Base-by-base conservation (phyloP, 169 alveolate species). In the Besnoitia besnoiti region DNA sequence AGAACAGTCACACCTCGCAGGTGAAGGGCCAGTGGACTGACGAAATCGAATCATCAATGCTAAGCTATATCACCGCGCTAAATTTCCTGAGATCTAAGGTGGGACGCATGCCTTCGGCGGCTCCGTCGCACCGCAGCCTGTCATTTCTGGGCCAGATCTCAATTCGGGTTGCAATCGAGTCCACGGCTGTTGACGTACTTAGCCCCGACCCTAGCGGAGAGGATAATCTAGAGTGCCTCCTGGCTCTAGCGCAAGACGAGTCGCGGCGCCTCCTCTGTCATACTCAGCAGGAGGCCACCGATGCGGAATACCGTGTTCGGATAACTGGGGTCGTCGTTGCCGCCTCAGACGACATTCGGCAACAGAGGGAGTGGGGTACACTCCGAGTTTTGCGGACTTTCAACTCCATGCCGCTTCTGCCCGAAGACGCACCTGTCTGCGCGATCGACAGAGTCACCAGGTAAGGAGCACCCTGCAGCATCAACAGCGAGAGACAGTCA, bases 361-460 rank as follows among this genome's bases (percentile, higher is more conserved):
- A 27, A 14, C 49, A 37, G 59, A 19, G 14, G 12, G 50, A 37
- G 40, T 42, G 59, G 50, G 87, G 61, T 4, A 30, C n/a, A 12
- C 21, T 77, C 87, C 30, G 61, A n/a, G 16, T 77, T 27, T 24
- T 77, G 50, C 49, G 87, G 14, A 35, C 87, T 39, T 77, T 77
- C 55, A 77, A 77, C 87, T 77, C 59, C 59, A 77, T 42, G 87
- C 59, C 87, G 3, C 33, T 77, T 27, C 59, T 77, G 50, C 87
- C 61, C 7, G 87, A 77, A 77, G 87, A 42, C 59, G 50, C 87
- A 8, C 87, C 87, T 0, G 50, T 77, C 12, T 77, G 87, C 59
- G 87, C 59, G 44, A 77, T 77, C 47, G 44, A 77, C 37, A 77
- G 40, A 37, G 87, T 55, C 3, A 19, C 40, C n/a, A 21, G 87